Percentiles rank a stretch among this genome's conserved stretches.
These are phyloP conservation scores for Lentinula raphanica DNA, from an alignment of 768 basidiomycete species.

Conservation along the genomic window DNA sequence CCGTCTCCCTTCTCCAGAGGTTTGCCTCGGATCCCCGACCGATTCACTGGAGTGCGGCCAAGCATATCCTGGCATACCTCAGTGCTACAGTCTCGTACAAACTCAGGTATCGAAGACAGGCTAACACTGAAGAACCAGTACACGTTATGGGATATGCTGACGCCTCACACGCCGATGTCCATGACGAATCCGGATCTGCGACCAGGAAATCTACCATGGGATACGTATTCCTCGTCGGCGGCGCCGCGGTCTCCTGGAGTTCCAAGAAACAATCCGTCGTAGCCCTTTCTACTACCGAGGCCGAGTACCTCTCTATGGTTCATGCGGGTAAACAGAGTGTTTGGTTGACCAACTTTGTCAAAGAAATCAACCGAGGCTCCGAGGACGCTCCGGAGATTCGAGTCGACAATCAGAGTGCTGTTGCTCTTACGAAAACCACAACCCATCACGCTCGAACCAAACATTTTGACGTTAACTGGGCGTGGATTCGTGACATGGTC, in stretches of 20 bases:
- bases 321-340: slow-evolving; percentile 18
- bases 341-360: slow-evolving; percentile 24
- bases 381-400: slow-evolving; percentile 10
- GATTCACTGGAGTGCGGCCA: not conserved
- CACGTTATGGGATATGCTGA: slow-evolving; percentile 14
- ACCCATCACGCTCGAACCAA: slow-evolving; percentile 24
- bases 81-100: not conserved
- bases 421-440: slow-evolving; percentile 21
- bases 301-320: slow-evolving; percentile 20
- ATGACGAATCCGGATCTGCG: slow-evolving; percentile 8
- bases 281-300: no score
- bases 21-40: not conserved
- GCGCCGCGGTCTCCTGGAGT: slow-evolving; percentile 29
- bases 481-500: slow-evolving; percentile 11
- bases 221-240: slow-evolving; percentile 25
- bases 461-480: slow-evolving; percentile 22
- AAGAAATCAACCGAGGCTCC: slow-evolving; percentile 15
- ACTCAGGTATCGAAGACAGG: not conserved
- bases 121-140: slow-evolving; percentile 3
- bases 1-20: not conserved
- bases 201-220: slow-evolving; percentile 28
- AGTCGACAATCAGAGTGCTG: slow-evolving; percentile 23
- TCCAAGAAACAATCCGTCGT: no score
- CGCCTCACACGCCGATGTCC: no score
- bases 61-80: not conserved